Percentiles rank a stretch among this genome's conserved stretches.
Evolutionary conservation across 345 rosid species (phyloP).

Genomic region (Salix exigua): DNA sequence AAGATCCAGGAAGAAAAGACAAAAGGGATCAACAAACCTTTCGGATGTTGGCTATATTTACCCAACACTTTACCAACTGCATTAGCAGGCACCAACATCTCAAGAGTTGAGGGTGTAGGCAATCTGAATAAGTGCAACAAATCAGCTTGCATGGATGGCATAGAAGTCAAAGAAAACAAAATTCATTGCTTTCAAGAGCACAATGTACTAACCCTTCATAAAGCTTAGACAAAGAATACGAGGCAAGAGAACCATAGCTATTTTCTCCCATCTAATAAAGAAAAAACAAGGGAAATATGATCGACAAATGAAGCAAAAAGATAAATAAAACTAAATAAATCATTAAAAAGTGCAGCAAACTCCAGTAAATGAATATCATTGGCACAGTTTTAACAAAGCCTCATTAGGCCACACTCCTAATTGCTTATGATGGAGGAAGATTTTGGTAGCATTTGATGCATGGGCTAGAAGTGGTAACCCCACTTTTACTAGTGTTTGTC

Average conservation of each 20-base stretch:
- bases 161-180: neutral
- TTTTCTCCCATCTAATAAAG: constrained; percentile 52
- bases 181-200: constrained; percentile 2
- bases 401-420: neutral
- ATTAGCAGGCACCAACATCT: constrained; percentile 75
- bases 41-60: constrained; percentile 79
- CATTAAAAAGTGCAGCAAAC: neutral
- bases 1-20: neutral
- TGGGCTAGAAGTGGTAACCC: neutral
- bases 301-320: neutral
- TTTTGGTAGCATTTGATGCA: neutral
- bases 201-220: constrained; percentile 65
- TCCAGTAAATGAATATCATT: neutral
- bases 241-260: constrained; percentile 58
- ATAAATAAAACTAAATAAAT: neutral
- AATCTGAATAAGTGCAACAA: constrained; percentile 39
- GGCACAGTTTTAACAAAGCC: neutral
- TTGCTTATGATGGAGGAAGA: neutral
- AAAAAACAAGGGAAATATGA: constrained; percentile 3
- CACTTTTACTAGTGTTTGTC: neutral
- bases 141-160: constrained; percentile 1
- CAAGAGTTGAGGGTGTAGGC: constrained; percentile 53
- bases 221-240: constrained; percentile 60
- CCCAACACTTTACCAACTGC: constrained; percentile 92
- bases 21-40: constrained; percentile 48